Conservation (phyloP, 768 basidiomycete genomes). For the Russula vinacea region DNA sequence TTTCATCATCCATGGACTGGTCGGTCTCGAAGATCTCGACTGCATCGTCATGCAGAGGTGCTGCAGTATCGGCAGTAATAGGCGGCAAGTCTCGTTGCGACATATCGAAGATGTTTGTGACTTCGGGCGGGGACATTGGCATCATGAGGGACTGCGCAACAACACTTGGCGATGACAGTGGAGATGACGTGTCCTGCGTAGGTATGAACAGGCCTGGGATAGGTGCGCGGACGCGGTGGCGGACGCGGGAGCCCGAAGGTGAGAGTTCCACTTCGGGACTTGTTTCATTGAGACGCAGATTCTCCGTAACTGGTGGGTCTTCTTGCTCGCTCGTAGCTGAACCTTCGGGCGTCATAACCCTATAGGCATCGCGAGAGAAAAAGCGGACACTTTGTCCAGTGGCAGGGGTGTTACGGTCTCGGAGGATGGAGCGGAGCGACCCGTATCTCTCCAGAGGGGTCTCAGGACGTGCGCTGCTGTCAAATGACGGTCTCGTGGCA, state of each 20-base stretch:
- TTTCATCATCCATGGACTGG: constrained; percentile 30
- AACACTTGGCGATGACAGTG: constrained; percentile 25
- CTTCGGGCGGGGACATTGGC: constrained; percentile 43
- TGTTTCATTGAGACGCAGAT: constrained; percentile 34
- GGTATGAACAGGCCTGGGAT: constrained; percentile 29
- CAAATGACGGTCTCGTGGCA: constrained; percentile 31
- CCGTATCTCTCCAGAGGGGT: constrained; percentile 42
- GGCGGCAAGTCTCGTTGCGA: constrained; percentile 53
- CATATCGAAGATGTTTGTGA: constrained; percentile 56
- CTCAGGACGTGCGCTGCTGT: constrained; percentile 30
- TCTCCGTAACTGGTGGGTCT: constrained; percentile 34
- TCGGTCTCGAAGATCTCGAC: constrained; percentile 39
- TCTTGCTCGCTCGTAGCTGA: constrained; percentile 45
- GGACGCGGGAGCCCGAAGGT: constrained; percentile 23
- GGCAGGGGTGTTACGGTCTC: constrained; percentile 66
- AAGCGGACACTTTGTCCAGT: constrained; percentile 80
- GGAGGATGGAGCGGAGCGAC: constrained; percentile 70
- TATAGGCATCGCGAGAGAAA: constrained; percentile 67
- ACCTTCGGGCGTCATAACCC: constrained; percentile 60
- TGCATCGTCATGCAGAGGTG: constrained; percentile 38
- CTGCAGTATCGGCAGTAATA: constrained; percentile 38
- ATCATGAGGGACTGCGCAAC: constrained; percentile 37
- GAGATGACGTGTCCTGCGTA: constrained; percentile 24
- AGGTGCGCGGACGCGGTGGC: constrained; percentile 18
- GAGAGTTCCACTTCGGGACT: constrained; percentile 32